These are phyloP conservation scores for Rosellinia necatrix DNA, from an alignment of 2,329 filamentous ascomycete genomes.

Conservation along the genomic window DNA sequence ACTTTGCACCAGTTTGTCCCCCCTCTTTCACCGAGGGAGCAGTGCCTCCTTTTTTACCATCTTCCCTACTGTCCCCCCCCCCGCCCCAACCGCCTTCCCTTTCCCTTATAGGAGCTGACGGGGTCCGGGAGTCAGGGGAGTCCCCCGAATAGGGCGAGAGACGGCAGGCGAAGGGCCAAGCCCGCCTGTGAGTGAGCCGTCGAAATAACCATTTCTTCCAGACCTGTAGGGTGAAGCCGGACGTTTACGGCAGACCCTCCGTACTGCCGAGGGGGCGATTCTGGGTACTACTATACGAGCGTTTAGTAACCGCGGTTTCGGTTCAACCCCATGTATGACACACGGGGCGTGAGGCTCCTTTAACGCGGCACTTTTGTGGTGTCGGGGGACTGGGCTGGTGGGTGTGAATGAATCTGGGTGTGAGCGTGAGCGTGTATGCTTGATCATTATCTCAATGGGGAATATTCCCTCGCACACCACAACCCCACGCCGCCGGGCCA, in stretches of 20 bases:
- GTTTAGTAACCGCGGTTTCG: constrained; percentile 15
- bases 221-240: constrained; percentile 21
- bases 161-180: constrained; percentile 15
- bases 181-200: constrained; percentile 8
- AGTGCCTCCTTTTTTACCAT: background rate
- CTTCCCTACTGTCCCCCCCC: background rate
- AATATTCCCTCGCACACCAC: background rate
- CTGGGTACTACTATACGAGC: constrained; percentile 13
- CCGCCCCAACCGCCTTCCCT: too few relatives aligned
- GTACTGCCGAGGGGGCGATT: constrained; percentile 18
- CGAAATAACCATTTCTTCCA: constrained; percentile 27
- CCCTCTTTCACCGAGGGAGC: too few relatives aligned
- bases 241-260: constrained; percentile 13
- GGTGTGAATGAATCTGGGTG: background rate
- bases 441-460: constrained; percentile 1
- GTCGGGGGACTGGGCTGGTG: too few relatives aligned
- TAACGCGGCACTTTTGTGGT: constrained; percentile 22
- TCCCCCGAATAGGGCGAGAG: constrained; percentile 20
- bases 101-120: too few relatives aligned
- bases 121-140: background rate
- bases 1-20: background rate
- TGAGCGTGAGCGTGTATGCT: background rate
- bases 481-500: background rate
- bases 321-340: constrained; percentile 9
- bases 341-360: constrained; percentile 8